phyloP scores from a whole-genome alignment of 2,329 filamentous ascomycete genomes.

The Colletotrichum sp. region DNA sequence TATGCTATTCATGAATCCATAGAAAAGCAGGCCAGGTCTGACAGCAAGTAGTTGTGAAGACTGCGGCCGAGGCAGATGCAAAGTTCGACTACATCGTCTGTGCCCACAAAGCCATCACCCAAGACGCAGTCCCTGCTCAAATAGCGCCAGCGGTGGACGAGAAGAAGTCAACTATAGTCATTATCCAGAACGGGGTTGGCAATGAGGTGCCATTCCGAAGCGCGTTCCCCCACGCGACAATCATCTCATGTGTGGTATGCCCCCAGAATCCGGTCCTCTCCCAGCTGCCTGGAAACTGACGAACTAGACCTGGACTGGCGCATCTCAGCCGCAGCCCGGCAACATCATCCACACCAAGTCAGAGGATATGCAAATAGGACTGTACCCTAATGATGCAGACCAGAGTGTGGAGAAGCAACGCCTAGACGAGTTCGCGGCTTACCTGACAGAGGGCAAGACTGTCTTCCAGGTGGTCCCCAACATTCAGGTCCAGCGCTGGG shows the following conservation, averaged over 20 bases:
- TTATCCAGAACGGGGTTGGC: conserved; percentile 66
- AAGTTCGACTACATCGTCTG: conserved; percentile 62
- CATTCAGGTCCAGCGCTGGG: conserved; percentile 62
- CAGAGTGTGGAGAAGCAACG: conserved; percentile 33
- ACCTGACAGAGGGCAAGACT: conserved; percentile 46
- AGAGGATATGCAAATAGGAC: conserved; percentile 59
- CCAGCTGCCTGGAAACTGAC: neutral
- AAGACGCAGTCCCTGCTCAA: conserved; percentile 36
- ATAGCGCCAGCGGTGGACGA: conserved; percentile 39
- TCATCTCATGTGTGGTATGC: conserved; percentile 60
- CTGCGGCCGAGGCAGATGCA: conserved; percentile 45
- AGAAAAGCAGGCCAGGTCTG: neutral
- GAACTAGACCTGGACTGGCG: conserved; percentile 56
- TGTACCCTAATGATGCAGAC: conserved; percentile 46
- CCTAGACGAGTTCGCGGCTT: conserved; percentile 42
- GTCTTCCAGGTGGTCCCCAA: conserved; percentile 53
- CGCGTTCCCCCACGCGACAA: conserved; percentile 53
- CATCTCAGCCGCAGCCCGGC: conserved; percentile 52
- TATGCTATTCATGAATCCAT: conserved; percentile 20
- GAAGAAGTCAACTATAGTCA: conserved; percentile 54
- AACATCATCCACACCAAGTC: conserved; percentile 52
- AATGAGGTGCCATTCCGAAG: conserved; percentile 60
- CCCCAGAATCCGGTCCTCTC: neutral
- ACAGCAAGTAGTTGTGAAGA: conserved; percentile 42
- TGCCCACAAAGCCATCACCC: conserved; percentile 57